Percentiles rank a stretch among this genome's conserved stretches.
Evolutionary conservation across 352 stramenopile genomes (phyloP).

Genomic region (Pythium grandisporangium): DNA sequence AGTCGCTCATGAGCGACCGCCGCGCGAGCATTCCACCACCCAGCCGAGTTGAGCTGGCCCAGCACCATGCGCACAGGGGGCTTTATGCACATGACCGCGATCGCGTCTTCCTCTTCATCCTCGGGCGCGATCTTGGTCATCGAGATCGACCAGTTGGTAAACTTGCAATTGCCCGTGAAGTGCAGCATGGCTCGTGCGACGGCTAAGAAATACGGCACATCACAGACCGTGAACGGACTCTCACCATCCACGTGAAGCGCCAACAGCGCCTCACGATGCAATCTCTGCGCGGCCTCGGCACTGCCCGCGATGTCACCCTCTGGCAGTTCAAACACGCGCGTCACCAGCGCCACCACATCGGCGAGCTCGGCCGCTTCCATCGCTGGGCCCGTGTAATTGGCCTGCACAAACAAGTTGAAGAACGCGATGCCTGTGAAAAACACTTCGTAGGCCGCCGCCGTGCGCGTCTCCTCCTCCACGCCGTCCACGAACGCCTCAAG

Average conservation of each 20-base stretch:
- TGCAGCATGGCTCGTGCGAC: conserved; percentile 54
- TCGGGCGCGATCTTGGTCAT: conserved; percentile 26
- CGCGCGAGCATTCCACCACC: conserved; percentile 74
- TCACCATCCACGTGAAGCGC: conserved; percentile 72
- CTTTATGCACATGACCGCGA: conserved; percentile 4
- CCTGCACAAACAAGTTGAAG: conserved; percentile 73
- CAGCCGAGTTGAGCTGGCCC: conserved; percentile 21
- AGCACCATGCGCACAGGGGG: conserved; percentile 13
- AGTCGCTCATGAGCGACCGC: conserved; percentile 63
- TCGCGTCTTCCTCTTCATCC: conserved; percentile 34
- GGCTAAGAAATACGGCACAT: conserved; percentile 62
- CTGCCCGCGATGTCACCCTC: conserved; percentile 4
- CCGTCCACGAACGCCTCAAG: conserved; percentile 31
- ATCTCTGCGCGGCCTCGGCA: conserved; percentile 23
- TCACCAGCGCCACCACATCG: conserved; percentile 32
- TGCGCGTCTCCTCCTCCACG: conserved; percentile 16
- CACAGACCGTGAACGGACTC: conserved; percentile 69
- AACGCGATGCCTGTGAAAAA: conserved; percentile 51
- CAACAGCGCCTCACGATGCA: conserved; percentile 48
- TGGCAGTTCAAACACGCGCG: conserved; percentile 17
- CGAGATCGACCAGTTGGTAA: conserved; percentile 56
- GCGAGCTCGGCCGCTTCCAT: conserved; percentile 38
- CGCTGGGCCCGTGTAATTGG: conserved; percentile 74
- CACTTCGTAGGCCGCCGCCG: conserved; percentile 41
- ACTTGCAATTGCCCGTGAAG: conserved; percentile 45